These are phyloP conservation scores for Globisporangium barbulae DNA, from an alignment of 352 stramenopile species.

Conservation along the genomic window DNA sequence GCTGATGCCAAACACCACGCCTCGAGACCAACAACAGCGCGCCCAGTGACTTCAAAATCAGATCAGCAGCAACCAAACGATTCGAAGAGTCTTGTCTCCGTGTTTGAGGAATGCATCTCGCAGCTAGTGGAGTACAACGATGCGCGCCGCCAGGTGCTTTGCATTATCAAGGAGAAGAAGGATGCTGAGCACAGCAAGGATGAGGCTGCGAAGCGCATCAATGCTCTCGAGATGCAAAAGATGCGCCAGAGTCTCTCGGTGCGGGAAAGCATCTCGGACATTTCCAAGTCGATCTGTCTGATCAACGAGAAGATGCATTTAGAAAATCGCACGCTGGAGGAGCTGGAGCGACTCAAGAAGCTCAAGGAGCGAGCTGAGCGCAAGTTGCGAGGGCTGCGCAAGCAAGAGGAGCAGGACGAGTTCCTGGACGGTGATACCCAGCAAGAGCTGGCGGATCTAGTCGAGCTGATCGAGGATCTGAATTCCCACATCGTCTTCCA, in stretches of 20 bases:
- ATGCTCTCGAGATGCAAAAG: slow-evolving; percentile 81
- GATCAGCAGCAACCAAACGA: not conserved
- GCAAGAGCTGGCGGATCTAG: slow-evolving; percentile 65
- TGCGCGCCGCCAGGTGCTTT: slow-evolving; percentile 50
- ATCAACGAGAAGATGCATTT: slow-evolving; percentile 68
- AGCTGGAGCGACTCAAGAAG: slow-evolving; percentile 68
- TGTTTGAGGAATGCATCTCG: slow-evolving; percentile 54
- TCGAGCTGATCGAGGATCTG: slow-evolving; percentile 75
- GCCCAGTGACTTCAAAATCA: slow-evolving; percentile 1
- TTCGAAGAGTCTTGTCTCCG: not conserved
- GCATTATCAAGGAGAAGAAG: slow-evolving; percentile 67
- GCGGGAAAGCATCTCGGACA: slow-evolving; percentile 71
- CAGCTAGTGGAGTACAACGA: slow-evolving; percentile 59
- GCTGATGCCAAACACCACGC: slow-evolving; percentile 8
- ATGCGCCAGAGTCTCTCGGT: slow-evolving; percentile 70
- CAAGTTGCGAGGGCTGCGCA: slow-evolving; percentile 47
- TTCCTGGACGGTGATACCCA: slow-evolving; percentile 62
- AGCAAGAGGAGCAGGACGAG: slow-evolving; percentile 43
- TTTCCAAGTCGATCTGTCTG: slow-evolving; percentile 49
- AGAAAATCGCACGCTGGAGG: slow-evolving; percentile 54
- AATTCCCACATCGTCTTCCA: slow-evolving; percentile 83
- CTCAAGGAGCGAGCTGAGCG: slow-evolving; percentile 60
- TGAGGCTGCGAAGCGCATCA: slow-evolving; percentile 52
- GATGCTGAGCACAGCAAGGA: slow-evolving; percentile 50
- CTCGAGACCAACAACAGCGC: not conserved